Evolutionary conservation across 148 eudicot species (phyloP), one percentile per base, ranked within the genome.

Genomic region (Cornus controversa): DNA sequence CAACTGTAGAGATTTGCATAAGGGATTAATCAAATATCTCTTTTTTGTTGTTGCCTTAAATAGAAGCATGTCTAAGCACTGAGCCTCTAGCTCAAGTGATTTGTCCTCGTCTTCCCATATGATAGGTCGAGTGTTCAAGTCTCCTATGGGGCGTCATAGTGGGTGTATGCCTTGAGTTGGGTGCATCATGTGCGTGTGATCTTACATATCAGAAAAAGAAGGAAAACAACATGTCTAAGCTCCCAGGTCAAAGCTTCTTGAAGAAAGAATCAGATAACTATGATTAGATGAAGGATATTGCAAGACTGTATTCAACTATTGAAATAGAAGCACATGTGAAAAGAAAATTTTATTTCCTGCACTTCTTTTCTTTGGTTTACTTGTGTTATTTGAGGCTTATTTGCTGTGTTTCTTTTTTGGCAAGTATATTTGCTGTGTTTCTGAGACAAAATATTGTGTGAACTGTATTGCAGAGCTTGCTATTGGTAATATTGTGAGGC

Each of bases 401-500:
- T 10, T 64, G 4, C 10, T 40, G 28, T 27, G 24, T 11, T 74
- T 60, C 15, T 31, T n/a, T n/a, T n/a, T n/a, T n/a, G n/a, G n/a
- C n/a, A n/a, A n/a, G n/a, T n/a, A n/a, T 53, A 22, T 16, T 10
- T 64, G 4, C 10, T 40, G 28, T 27, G 24, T 11, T 74, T 60
- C 15, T 31, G 42, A 67, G 66, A 78, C 37, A 24, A n/a, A 60
- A 27, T 10, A 25, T 62, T 28, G 29, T 67, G 42, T 75, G 36
- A 67, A 66, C 71, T 73, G 80, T 54, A 76, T 70, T 88, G 85
- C 92, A 96, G 99, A 96, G 89, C 91, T 96, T 83, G 97, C 99
- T 81, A 97, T 93, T 84, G 99, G 99, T 71, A 96, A 96, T 80
- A 79, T 96, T 75, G 94, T 93, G 63, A 84, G 99, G 88, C 96